phyloP scores from a whole-genome alignment of 805 yeast species.

The Myxozyma mucilagina region DNA sequence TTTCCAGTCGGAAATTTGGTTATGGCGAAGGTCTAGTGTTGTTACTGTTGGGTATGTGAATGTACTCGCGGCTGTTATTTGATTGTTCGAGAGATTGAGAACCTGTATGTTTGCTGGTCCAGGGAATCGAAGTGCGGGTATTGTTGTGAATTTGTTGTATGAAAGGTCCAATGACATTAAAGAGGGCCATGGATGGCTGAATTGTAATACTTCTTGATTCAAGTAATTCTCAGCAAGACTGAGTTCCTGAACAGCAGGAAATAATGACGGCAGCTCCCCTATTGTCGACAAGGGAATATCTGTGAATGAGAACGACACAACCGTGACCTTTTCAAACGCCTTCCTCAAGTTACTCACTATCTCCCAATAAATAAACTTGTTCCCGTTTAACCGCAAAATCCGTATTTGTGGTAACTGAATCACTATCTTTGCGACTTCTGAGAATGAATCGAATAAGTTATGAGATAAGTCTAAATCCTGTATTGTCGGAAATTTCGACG shows the following conservation, averaged over 20 bases:
- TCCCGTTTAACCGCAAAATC: conserved; percentile 51
- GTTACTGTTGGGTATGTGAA: conserved; percentile 19
- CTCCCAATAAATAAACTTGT: conserved; percentile 35
- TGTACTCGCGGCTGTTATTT: conserved; percentile 30
- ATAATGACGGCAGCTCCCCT: conserved; percentile 31
- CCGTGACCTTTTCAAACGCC: conserved; percentile 17
- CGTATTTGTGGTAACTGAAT: conserved; percentile 43
- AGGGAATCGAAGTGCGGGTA: conserved; percentile 36
- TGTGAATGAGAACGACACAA: conserved; percentile 32
- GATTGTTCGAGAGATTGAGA: conserved; percentile 46
- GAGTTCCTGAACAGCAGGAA: conserved; percentile 45
- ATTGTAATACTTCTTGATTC: background rate
- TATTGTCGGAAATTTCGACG: conserved; percentile 18
- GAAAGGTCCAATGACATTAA: conserved; percentile 45
- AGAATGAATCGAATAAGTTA: conserved; percentile 53
- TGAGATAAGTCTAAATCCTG: conserved; percentile 57
- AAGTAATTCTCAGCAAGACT: conserved; percentile 42
- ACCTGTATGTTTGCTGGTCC: conserved; percentile 21
- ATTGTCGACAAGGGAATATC: conserved; percentile 24
- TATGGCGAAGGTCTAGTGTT: conserved; percentile 54
- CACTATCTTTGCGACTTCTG: conserved; percentile 45
- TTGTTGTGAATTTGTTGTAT: conserved; percentile 43
- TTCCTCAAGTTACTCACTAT: background rate
- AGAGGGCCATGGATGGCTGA: conserved; percentile 17
- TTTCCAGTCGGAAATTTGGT: conserved; percentile 50